Base-by-base conservation (phyloP, 2,329 filamentous ascomycete species). In the Ceratocystis cacaofunesta region DNA sequence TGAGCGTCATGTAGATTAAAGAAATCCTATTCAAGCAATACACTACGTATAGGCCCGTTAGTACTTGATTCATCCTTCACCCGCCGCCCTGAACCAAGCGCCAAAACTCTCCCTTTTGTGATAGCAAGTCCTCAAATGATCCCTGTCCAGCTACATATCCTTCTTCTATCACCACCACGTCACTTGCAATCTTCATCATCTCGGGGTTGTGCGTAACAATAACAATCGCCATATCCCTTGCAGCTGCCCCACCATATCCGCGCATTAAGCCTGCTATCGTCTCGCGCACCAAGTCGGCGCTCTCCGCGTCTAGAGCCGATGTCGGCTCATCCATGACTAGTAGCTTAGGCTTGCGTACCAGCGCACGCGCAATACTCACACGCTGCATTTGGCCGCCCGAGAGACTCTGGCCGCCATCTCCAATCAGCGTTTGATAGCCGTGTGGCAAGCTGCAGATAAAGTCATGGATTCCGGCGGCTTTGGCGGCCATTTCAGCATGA, bases 291-390 rank as follows among this genome's bases (percentile, higher is more conserved):
- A 80, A 75, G 2, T 79, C 79, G 0, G 89, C 85, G 48, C 82
- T 86, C 69, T 86, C 82, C 0, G 80, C 79, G 71, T 96, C 92
- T 0, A 97, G 78, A 0, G 88, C 87, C 30, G 85, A 89, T 0
- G 92, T 96, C 0, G 91, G 89, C 75, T 96, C 92, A 70, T 97
- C 92, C 1, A 96, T 76, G 1, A 96, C 81, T 17, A 96, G 76
- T 1, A 96, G 77, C 50, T 81, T 79, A 0, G 91, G 91, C 15
- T 80, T 77, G 0, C 90, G 81, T 0, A 88, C 80, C 0, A 96
- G 77, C 0, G 91, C 90, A 1, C 92, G 80, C 0, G 92, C 90
- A 68, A 96, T 91, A 22, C 85, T 86, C 1, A 96, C 74, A 0
- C 90, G 81, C 72, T 96, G 92, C 0, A 86, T 83, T 73, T 96